Evolutionary conservation across 768 basidiomycete genomes (phyloP), one percentile per base, ranked within the genome.

Genomic region (Auriculariales sp.): DNA sequence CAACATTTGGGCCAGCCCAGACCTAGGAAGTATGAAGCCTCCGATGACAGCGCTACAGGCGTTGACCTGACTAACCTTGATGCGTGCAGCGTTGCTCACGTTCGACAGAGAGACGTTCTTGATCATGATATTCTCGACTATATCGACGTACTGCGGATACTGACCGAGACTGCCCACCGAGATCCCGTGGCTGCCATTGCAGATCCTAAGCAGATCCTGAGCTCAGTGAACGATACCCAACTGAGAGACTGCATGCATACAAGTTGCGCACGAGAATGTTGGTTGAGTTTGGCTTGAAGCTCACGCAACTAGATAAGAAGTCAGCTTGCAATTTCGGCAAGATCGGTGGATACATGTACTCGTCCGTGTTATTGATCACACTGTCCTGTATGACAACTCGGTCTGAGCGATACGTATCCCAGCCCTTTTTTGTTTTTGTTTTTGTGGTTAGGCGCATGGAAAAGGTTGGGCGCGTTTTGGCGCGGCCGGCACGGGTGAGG

Each of bases 1-100:
- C 31, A 15, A 30, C 17, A 44, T 44, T 27, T 11, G 39, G 25
- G 19, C 25, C 17, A 19, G 39, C 17, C n/a, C 25, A 17, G 33
- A 42, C 6, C 19, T 17, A 6, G 39, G n/a, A 6, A 25, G 39
- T 17, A 17, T 17, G n/a, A 42, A 25, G 6, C 17, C 17, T 34
- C 17, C 33, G 11, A 11, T 11, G 33, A 11, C 33, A 34, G n/a
- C n/a, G n/a, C n/a, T n/a, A n/a, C n/a, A n/a, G n/a, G n/a, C n/a
- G n/a, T n/a, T n/a, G n/a, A 78, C 80, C 3, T 77, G 78, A 67
- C 72, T 81, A 1, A 77, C 74, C 59, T 83, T 83, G 62, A 81
- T 81, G 30, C 81, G 68, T 1, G 78, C 79, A 1, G 79, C 81
- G 54, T 81, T 81, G 56, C 77, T 67, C 9, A 77, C 75, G 49